phyloP scores from a whole-genome alignment of 176 grass and related monocot species.

The Saccharum officinarum region DNA sequence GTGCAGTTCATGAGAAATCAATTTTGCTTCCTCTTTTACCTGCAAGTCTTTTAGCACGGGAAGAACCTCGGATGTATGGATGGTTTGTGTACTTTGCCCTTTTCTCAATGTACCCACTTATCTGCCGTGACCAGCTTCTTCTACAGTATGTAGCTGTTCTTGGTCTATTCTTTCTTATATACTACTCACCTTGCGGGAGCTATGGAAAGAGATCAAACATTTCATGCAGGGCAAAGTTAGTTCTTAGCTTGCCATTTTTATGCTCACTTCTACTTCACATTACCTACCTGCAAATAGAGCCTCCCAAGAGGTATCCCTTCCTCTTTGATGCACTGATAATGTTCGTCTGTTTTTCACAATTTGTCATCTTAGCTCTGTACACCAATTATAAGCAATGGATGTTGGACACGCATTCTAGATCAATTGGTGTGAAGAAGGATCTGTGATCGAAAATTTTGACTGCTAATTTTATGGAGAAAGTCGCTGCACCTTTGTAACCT shows the following conservation, averaged over 20 bases:
- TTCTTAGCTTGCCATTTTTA: constrained; percentile 52
- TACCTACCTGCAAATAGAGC: constrained; percentile 61
- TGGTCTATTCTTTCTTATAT: constrained; percentile 77
- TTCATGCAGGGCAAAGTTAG: constrained; percentile 40
- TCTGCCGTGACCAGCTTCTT: constrained; percentile 72
- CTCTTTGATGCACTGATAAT: constrained; percentile 89
- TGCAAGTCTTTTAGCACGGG: constrained; percentile 74
- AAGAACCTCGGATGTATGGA: constrained; percentile 73
- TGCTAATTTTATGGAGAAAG: constrained; percentile 19
- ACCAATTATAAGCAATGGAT: constrained; percentile 85
- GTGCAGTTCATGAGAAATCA: constrained; percentile 98
- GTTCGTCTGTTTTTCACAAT: constrained; percentile 88
- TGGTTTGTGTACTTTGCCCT: constrained; percentile 81
- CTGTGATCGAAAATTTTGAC: constrained; percentile 46
- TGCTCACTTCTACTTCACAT: constrained; percentile 57
- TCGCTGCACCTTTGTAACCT: constrained; percentile 33
- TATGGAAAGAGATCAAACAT: constrained; percentile 21
- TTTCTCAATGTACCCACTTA: constrained; percentile 87
- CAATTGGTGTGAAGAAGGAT: constrained; percentile 68
- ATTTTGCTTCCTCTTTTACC: constrained; percentile 96
- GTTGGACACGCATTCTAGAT: constrained; percentile 51
- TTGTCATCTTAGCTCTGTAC: constrained; percentile 65
- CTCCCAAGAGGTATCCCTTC: constrained; percentile 81
- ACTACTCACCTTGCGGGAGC: constrained; percentile 53
- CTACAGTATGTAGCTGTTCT: constrained; percentile 77